Percentiles rank a stretch among this genome's conserved stretches.
Evolutionary conservation across 306 rosid genomes (phyloP).

Genomic region (Vigna hirtella): DNA sequence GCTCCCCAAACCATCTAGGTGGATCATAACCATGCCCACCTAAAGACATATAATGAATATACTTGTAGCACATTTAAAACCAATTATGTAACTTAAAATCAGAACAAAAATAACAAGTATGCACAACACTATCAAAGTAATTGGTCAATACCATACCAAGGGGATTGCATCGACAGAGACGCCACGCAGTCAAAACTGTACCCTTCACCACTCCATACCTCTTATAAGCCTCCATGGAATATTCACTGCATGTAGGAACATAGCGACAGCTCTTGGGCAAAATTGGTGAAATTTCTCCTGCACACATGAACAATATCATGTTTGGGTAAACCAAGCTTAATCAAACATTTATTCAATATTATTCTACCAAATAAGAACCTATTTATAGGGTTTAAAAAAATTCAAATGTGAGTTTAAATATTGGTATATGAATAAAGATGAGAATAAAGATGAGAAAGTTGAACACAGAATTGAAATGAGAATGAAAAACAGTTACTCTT

Average conservation of each 20-base stretch:
- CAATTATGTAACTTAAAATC: background rate
- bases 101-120: constrained; percentile 3
- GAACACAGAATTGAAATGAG: background rate
- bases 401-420: too few relatives aligned
- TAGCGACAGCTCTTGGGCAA: constrained; percentile 86
- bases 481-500: constrained; percentile 56
- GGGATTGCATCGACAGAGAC: constrained; percentile 93
- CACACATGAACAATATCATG: constrained; percentile 19
- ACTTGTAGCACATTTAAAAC: background rate
- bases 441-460: too few relatives aligned
- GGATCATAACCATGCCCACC: constrained; percentile 95
- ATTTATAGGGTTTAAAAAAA: background rate
- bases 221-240: constrained; percentile 96
- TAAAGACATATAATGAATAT: constrained; percentile 16
- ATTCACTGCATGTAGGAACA: constrained; percentile 90
- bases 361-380: background rate
- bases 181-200: constrained; percentile 78
- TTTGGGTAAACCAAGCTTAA: background rate
- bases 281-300: constrained; percentile 93
- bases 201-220: constrained; percentile 83
- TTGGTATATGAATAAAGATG: too few relatives aligned
- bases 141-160: constrained; percentile 67
- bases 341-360: background rate
- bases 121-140: background rate
- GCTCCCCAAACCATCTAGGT: constrained; percentile 86